A percentile compares a stretch with the other conserved stretches of the same genome.
phyloP scores from a whole-genome alignment of 495 filamentous ascomycete species.

The Elaphomyces granulatus region DNA sequence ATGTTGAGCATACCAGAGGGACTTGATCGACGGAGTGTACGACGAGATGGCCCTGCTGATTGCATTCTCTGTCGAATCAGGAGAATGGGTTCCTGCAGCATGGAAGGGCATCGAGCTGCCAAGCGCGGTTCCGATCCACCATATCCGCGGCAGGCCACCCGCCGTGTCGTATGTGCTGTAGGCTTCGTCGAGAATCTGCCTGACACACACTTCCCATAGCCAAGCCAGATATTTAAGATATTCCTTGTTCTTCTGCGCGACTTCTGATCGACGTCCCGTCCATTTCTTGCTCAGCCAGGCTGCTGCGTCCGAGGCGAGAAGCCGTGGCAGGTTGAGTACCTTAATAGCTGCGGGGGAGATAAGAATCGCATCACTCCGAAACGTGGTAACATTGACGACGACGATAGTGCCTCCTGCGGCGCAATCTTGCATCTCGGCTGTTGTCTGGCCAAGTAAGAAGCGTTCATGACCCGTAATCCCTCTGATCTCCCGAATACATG shows the following conservation, averaged over 20 bases:
- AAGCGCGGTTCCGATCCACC: conserved; percentile 14
- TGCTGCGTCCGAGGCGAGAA: not conserved
- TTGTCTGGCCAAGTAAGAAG: conserved; percentile 6
- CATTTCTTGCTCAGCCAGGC: conserved; percentile 2
- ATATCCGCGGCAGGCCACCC: conserved; percentile 7
- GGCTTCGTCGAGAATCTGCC: conserved; percentile 6
- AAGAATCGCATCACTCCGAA: conserved; percentile 6
- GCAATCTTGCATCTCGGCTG: conserved; percentile 6
- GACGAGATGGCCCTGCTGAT: conserved; percentile 16
- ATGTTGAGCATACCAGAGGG: conserved; percentile 7
- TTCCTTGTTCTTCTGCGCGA: conserved; percentile 5
- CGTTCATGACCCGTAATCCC: conserved; percentile 4
- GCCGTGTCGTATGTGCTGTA: not conserved
- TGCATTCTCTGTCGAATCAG: conserved; percentile 5
- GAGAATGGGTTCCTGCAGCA: conserved; percentile 6
- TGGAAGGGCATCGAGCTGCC: conserved; percentile 13
- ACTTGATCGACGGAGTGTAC: conserved; percentile 17
- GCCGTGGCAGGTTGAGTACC: not conserved
- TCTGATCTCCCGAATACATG: conserved; percentile 8
- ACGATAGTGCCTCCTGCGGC: conserved; percentile 7
- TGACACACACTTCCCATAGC: conserved; percentile 8
- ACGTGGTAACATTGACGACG: conserved; percentile 9
- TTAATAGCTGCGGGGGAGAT: not conserved
- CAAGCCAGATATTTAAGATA: conserved; percentile 8
- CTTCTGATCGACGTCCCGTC: conserved; percentile 10